Evolutionary conservation across 2,329 filamentous ascomycete species (phyloP), one percentile per base, ranked within the genome.

Genomic region (Ceratocystis cacaofunesta): DNA sequence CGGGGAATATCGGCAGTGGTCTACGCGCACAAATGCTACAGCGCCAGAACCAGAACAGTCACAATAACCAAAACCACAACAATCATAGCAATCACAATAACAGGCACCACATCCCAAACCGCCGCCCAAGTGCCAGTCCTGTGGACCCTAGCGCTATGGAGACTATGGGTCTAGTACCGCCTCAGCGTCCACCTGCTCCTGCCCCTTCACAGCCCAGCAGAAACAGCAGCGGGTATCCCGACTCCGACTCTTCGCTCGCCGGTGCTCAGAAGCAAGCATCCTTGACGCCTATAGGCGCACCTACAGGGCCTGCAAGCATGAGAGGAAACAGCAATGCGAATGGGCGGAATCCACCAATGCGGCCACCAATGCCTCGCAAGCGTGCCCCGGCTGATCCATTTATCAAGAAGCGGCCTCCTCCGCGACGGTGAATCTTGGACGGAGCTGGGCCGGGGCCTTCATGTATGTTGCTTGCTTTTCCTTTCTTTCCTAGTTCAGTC

Each of bases 81-180:
- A 25, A 25, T 25, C 22, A 48, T n/a, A 43, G 58, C 1, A 60
- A 36, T 44, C 28, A 60, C 19, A 52, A 19, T 10, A 44, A 17
- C 63, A 62, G 46, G 64, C 32, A 48, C 3, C 41, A 32, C 12
- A 46, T 41, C 48, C 10, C 19, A 4, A 25, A 52, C 48, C 48
- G 48, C 25, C 48, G 10, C 48, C 22, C 48, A 15, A 52, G 48
- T 15, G 22, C 48, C 22, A 19, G 48, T 15, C 62, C 74, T 7
- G 72, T 70, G 7, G 80, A 82, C 64, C 80, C 80, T 1, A 80
- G 80, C 1, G 80, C 79, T 19, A 79, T 82, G 78, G 76, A 79
- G 65, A 77, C 79, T 22, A 73, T 82, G 58, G 79, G 79, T 5
- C 71, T 82, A 68, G 74, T 71, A 10, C 78, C 79, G 25, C 79